A percentile compares a stretch with the other conserved stretches of the same genome.
These are phyloP conservation scores for Xanthoconium separans DNA, from an alignment of 1,284 basidiomycete genomes.

Conservation along the genomic window DNA sequence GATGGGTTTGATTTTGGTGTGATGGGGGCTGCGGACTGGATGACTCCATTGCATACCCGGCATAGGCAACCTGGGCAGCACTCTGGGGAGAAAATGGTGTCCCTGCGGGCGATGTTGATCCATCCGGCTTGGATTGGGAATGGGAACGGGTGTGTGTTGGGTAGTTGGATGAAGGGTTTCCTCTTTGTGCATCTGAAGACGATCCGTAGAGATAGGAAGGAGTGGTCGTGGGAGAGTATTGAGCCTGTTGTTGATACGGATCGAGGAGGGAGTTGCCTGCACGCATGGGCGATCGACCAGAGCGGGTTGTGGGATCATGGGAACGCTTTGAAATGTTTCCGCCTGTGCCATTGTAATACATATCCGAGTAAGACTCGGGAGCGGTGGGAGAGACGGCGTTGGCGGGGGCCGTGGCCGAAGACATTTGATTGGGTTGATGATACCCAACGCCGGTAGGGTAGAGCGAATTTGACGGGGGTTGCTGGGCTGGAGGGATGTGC, in stretches of 20 bases:
- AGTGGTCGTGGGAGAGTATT: slow-evolving; percentile 58
- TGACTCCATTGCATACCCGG: slow-evolving; percentile 55
- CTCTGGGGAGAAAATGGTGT: slow-evolving; percentile 55
- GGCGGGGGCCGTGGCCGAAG: slow-evolving; percentile 35
- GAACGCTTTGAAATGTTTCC: slow-evolving; percentile 54
- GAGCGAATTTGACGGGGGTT: slow-evolving; percentile 42
- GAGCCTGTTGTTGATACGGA: slow-evolving; percentile 65
- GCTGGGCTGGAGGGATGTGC: slow-evolving; percentile 21
- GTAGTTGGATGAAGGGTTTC: slow-evolving; percentile 41
- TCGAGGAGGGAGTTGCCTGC: slow-evolving; percentile 57
- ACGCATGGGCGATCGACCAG: slow-evolving; percentile 61
- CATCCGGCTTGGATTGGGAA: slow-evolving; percentile 58
- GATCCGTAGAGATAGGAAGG: slow-evolving; percentile 51
- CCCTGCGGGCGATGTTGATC: slow-evolving; percentile 49
- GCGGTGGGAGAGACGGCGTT: slow-evolving; percentile 35
- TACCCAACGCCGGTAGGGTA: slow-evolving; percentile 61
- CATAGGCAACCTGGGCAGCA: slow-evolving; percentile 37
- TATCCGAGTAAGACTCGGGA: slow-evolving; percentile 57
- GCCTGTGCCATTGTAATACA: slow-evolving; percentile 58
- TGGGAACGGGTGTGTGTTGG: slow-evolving; percentile 59
- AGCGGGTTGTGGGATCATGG: slow-evolving; percentile 50
- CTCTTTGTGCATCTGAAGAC: slow-evolving; percentile 46
- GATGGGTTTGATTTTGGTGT: slow-evolving; percentile 39
- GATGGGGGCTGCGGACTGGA: slow-evolving; percentile 57
- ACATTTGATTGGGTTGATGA: slow-evolving; percentile 40